phyloP scores from a whole-genome alignment of 2,329 filamentous ascomycete genomes.

The Immersiporthe knoxdaviesiana region DNA sequence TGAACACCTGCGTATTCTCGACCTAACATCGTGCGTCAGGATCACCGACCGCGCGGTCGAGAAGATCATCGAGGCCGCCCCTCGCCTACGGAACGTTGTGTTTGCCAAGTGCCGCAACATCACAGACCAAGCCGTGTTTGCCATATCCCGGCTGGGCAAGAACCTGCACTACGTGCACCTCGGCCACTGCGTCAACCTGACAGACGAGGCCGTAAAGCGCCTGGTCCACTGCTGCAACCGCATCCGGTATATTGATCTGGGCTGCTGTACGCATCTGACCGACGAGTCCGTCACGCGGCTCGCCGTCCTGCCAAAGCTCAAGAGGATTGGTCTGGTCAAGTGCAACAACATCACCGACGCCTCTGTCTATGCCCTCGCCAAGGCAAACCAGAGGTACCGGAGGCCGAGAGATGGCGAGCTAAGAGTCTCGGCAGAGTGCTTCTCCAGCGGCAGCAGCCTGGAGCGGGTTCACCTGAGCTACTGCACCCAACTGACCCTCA shows the following conservation, averaged over 20 bases:
- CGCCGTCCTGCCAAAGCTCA: constrained; percentile 86
- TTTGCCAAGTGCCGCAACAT: constrained; percentile 93
- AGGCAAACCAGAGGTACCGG: constrained; percentile 61
- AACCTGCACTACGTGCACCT: constrained; percentile 97
- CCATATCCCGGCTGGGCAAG: constrained; percentile 88
- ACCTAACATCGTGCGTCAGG: constrained; percentile 84
- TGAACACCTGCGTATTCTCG: constrained; percentile 89
- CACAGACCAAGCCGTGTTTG: constrained; percentile 83
- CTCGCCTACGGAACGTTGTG: constrained; percentile 87
- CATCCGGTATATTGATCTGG: constrained; percentile 95
- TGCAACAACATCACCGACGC: constrained; percentile 87
- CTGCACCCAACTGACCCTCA: constrained; percentile 81
- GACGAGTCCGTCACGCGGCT: constrained; percentile 84
- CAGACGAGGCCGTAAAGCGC: constrained; percentile 82
- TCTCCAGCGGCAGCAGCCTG: constrained; percentile 66
- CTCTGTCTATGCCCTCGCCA: constrained; percentile 83
- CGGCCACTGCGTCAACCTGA: constrained; percentile 90
- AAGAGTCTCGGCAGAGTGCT: constrained; percentile 54
- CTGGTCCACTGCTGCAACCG: constrained; percentile 86
- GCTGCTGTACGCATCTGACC: constrained; percentile 89
- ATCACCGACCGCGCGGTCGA: constrained; percentile 86
- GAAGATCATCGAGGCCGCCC: constrained; percentile 84
- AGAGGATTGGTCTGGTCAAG: constrained; percentile 93
- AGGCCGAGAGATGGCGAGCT: constrained; percentile 53
- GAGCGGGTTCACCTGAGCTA: constrained; percentile 97